Evolutionary conservation across 331 rosid species (phyloP).

Genomic region (Saraca asoca): DNA sequence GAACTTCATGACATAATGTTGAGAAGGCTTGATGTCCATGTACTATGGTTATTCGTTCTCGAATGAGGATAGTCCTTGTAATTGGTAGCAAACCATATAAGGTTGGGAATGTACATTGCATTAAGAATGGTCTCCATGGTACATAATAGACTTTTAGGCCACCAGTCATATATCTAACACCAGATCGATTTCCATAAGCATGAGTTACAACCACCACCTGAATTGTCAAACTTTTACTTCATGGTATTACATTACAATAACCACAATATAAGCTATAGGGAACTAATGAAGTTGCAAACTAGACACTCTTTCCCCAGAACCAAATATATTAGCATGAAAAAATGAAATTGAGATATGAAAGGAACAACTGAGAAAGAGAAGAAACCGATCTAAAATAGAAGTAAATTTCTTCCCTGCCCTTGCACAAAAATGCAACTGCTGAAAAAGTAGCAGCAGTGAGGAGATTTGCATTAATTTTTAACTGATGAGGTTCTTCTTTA

Average conservation of each 20-base stretch:
- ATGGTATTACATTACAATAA: constrained; percentile 16
- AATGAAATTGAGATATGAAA: neutral
- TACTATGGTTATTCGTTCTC: constrained; percentile 74
- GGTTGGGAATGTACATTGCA: constrained; percentile 89
- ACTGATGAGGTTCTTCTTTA: neutral
- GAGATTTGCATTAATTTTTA: neutral
- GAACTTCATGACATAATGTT: constrained; percentile 87
- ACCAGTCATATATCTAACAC: constrained; percentile 88
- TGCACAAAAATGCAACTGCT: neutral
- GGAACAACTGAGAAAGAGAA: neutral
- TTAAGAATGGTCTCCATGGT: constrained; percentile 83
- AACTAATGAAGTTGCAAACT: neutral
- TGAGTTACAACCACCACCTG: constrained; percentile 96
- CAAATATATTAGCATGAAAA: neutral
- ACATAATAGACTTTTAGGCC: constrained; percentile 87
- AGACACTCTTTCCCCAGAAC: neutral
- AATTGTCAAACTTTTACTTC: constrained; percentile 29
- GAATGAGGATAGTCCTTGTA: constrained; percentile 73
- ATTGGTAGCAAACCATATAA: constrained; percentile 75
- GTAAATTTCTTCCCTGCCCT: neutral
- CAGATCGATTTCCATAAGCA: constrained; percentile 86
- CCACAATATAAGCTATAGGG: constrained; percentile 13
- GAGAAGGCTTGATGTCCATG: constrained; percentile 97
- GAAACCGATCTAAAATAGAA: neutral
- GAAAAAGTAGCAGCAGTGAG: neutral